These are phyloP conservation scores for Pythium utonaiense DNA, from an alignment of 352 stramenopile species.

Conservation along the genomic window DNA sequence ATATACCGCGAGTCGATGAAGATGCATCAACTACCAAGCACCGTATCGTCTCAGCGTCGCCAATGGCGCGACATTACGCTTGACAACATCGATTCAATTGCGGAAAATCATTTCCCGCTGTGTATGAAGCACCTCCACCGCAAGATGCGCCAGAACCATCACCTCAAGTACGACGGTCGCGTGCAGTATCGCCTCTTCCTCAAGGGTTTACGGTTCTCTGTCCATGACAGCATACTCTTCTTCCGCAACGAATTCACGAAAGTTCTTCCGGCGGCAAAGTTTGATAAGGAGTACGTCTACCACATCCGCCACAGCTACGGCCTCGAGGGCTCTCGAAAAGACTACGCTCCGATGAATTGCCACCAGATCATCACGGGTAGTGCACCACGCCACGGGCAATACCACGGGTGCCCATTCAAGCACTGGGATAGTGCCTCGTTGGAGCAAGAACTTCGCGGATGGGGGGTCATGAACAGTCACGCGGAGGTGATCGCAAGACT, in stretches of 20 bases:
- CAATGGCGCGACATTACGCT: constrained; percentile 38
- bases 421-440: constrained; percentile 58
- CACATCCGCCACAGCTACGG: constrained; percentile 87
- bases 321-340: constrained; percentile 66
- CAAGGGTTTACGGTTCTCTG: constrained; percentile 74
- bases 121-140: constrained; percentile 77
- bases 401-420: constrained; percentile 80
- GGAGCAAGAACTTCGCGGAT: constrained; percentile 36
- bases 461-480: constrained; percentile 19
- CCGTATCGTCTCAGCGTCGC: background rate
- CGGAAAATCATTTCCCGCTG: constrained; percentile 62
- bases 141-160: constrained; percentile 68
- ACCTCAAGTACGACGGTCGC: constrained; percentile 85
- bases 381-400: constrained; percentile 56
- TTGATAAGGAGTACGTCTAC: constrained; percentile 85
- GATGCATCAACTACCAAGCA: constrained; percentile 12
- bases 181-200: constrained; percentile 85
- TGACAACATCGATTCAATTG: constrained; percentile 68
- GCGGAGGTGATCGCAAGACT: constrained; percentile 31
- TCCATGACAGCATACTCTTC: constrained; percentile 73
- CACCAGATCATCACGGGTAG: constrained; percentile 45
- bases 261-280: constrained; percentile 50
- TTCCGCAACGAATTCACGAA: constrained; percentile 74
- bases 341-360: constrained; percentile 65
- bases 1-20: constrained; percentile 33